Evolutionary conservation across 805 yeast species (phyloP).

Genomic region (Pichia manshurica): DNA sequence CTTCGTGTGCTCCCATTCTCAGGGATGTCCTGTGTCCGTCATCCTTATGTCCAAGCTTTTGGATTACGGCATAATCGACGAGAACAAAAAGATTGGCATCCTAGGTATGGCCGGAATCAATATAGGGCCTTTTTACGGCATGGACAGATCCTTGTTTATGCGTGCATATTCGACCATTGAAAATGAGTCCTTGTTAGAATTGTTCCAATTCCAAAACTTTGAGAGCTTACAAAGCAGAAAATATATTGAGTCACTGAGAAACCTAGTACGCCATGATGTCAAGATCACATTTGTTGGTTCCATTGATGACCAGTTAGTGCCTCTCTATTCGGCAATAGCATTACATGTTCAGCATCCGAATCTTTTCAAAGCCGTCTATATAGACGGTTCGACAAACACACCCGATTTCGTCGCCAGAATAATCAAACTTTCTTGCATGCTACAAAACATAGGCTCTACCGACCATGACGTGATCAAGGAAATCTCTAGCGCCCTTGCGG

Average conservation of each 20-base stretch:
- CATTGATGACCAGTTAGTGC: conserved; percentile 89
- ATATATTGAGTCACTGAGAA: conserved; percentile 60
- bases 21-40: conserved; percentile 89
- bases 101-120: conserved; percentile 95
- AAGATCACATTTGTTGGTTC: conserved; percentile 83
- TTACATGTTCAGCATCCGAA: conserved; percentile 84
- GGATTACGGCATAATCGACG: conserved; percentile 46
- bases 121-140: conserved; percentile 89
- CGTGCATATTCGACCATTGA: conserved; percentile 89
- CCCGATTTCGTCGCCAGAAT: conserved; percentile 75
- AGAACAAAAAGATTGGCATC: conserved; percentile 53
- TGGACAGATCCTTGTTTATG: conserved; percentile 76
- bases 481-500: conserved; percentile 72
- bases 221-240: conserved; percentile 66
- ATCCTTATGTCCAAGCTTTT: conserved; percentile 70
- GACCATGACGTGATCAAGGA: conserved; percentile 88
- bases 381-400: conserved; percentile 74
- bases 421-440: conserved; percentile 64
- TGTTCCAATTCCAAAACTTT: conserved; percentile 82
- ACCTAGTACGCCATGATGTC: conserved; percentile 61
- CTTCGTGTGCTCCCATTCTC: conserved; percentile 92
- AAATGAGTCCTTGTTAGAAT: conserved; percentile 75
- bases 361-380: conserved; percentile 80
- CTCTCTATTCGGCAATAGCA: conserved; percentile 82
- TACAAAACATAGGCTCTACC: conserved; percentile 69